Conservation (phyloP, 305 asterid species). For the Withania somnifera region DNA sequence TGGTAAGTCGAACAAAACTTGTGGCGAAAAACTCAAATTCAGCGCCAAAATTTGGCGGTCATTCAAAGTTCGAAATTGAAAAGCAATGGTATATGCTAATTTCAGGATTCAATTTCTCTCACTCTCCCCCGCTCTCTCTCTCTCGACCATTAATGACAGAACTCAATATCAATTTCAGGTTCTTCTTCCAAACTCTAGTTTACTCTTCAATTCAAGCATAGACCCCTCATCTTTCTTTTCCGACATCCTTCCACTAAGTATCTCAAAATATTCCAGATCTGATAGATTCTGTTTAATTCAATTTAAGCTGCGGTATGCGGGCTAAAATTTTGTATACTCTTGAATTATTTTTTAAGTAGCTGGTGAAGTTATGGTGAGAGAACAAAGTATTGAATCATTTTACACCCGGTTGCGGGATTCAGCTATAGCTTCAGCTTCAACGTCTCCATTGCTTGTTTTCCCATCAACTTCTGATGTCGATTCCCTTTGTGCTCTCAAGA, state of each 20-base stretch:
- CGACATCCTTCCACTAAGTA: background rate
- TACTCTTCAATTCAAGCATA: background rate
- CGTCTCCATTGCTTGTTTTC: constrained; percentile 63
- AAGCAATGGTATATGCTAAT: constrained; percentile 7
- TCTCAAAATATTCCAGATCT: background rate
- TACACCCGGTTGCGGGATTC: constrained; percentile 54
- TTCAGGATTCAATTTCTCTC: constrained; percentile 13
- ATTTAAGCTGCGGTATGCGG: background rate
- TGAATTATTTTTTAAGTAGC: background rate
- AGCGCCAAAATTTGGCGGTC: constrained; percentile 55
- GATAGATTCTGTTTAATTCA: background rate
- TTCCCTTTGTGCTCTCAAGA: constrained; percentile 77
- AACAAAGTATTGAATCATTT: constrained; percentile 60
- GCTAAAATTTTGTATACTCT: constrained; percentile 4
- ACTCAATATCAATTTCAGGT: constrained; percentile 26
- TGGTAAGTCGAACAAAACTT: background rate
- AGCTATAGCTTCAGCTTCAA: constrained; percentile 55
- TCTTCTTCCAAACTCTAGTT: constrained; percentile 20
- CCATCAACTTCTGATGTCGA: constrained; percentile 95
- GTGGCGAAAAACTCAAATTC: constrained; percentile 1
- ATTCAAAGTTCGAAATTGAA: constrained; percentile 16
- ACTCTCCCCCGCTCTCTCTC: constrained; percentile 1
- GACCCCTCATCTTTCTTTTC: too few relatives aligned
- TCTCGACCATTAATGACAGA: background rate
- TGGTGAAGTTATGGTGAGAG: constrained; percentile 63